Evolutionary conservation across 2,329 filamentous ascomycete genomes (phyloP).

Genomic region (Fusarium sp.): DNA sequence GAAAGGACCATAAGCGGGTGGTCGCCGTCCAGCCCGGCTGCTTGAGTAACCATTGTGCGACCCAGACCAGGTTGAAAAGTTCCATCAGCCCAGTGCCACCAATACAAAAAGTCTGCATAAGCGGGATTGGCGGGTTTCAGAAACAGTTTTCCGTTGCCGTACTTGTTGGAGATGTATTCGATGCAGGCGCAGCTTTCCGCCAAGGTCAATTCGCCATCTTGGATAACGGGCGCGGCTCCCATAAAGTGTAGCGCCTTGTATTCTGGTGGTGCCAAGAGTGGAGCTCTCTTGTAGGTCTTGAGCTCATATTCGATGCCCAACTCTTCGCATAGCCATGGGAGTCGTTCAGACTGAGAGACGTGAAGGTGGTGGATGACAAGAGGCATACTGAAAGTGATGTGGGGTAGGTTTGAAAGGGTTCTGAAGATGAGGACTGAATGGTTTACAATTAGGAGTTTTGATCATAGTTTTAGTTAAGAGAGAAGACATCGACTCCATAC

Average conservation of each 20-base stretch:
- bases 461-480: not conserved
- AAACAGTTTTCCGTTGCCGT: slow-evolving; percentile 61
- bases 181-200: slow-evolving; percentile 69
- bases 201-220: slow-evolving; percentile 63
- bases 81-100: slow-evolving; percentile 68
- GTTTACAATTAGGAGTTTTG: too few species aligned
- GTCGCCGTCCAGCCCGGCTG: not conserved
- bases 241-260: slow-evolving; percentile 53
- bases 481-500: not conserved
- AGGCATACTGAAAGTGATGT: slow-evolving; percentile 18
- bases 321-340: slow-evolving; percentile 74
- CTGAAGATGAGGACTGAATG: not conserved
- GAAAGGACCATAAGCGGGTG: slow-evolving; percentile 45
- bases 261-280: slow-evolving; percentile 34
- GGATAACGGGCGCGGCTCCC: slow-evolving; percentile 69
- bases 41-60: slow-evolving; percentile 49
- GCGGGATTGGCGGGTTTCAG: slow-evolving; percentile 56
- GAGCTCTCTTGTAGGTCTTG: slow-evolving; percentile 32
- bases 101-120: slow-evolving; percentile 72
- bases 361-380: slow-evolving; percentile 64
- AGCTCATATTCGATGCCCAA: slow-evolving; percentile 63
- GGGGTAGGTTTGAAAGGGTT: too few species aligned
- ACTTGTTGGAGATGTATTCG: slow-evolving; percentile 69
- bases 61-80: slow-evolving; percentile 54
- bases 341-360: slow-evolving; percentile 70